phyloP scores from a whole-genome alignment of 331 rosid genomes.

The Dryas integrifolia region DNA sequence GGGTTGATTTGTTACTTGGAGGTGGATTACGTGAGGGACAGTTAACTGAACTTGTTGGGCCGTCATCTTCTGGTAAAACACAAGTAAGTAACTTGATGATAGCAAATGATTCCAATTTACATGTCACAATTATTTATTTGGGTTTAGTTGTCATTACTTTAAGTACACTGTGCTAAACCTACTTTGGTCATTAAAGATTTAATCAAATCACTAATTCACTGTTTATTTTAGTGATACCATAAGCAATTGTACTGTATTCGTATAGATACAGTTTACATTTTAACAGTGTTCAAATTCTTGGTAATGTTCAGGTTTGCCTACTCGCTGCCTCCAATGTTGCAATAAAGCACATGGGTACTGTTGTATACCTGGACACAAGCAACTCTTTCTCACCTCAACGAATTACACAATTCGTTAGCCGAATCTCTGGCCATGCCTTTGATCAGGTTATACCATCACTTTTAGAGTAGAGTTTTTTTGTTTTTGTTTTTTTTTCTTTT shows the following conservation, averaged over 20 bases:
- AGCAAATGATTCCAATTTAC: not conserved
- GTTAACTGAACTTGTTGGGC: slow-evolving; percentile 82
- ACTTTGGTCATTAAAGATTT: not conserved
- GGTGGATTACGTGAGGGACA: slow-evolving; percentile 82
- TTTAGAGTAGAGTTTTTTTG: slow-evolving; percentile 1
- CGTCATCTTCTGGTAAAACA: slow-evolving; percentile 85
- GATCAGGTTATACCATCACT: slow-evolving; percentile 44
- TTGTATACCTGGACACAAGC: slow-evolving; percentile 72
- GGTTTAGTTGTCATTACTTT: not conserved
- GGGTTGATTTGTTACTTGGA: slow-evolving; percentile 69
- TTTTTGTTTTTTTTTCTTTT: slow-evolving; percentile 6
- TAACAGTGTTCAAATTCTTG: slow-evolving; percentile 9
- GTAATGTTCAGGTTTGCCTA: slow-evolving; percentile 60
- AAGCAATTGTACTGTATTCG: not conserved
- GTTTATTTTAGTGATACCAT: not conserved
- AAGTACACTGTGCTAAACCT: not conserved
- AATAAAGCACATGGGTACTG: slow-evolving; percentile 42
- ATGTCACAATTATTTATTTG: not conserved
- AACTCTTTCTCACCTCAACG: slow-evolving; percentile 83
- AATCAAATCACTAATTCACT: not conserved
- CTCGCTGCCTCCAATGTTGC: slow-evolving; percentile 70
- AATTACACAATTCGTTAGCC: slow-evolving; percentile 50
- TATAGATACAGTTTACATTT: not conserved
- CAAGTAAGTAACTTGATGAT: slow-evolving; percentile 44
- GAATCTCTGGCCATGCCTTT: slow-evolving; percentile 27